A percentile compares a stretch with the other conserved stretches of the same genome.
These are phyloP conservation scores for Zychaea mexicana DNA, from an alignment of 371 early-diverging fungal genomes.

Conservation along the genomic window DNA sequence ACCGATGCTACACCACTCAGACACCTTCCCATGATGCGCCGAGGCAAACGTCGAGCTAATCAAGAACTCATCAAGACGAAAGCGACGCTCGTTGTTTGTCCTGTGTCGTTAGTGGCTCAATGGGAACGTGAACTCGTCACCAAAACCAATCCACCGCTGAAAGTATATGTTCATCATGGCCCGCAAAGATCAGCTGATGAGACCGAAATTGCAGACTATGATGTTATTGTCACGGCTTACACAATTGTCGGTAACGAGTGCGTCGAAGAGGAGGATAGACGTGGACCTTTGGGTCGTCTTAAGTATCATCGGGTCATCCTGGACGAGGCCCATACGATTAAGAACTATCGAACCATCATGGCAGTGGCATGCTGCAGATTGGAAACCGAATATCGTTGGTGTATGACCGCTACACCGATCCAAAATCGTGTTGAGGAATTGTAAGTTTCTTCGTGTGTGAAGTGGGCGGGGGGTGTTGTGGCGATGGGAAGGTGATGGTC, in stretches of 20 bases:
- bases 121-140: conserved; percentile 64
- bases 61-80: conserved; percentile 17
- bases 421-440: conserved; percentile 91
- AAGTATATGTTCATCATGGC: conserved; percentile 63
- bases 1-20: conserved; percentile 14
- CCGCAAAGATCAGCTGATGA: conserved; percentile 24
- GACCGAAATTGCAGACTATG: conserved; percentile 42
- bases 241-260: conserved; percentile 22
- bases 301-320: conserved; percentile 68
- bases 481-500: neutral
- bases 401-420: conserved; percentile 80
- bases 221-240: conserved; percentile 47
- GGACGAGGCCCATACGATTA: conserved; percentile 91
- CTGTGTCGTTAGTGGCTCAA: conserved; percentile 63
- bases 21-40: neutral
- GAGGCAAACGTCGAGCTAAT: conserved; percentile 1
- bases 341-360: conserved; percentile 67
- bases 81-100: conserved; percentile 64
- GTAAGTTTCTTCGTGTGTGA: conserved; percentile 32
- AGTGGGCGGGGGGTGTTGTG: neutral
- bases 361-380: conserved; percentile 63
- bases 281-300: conserved; percentile 21
- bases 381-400: conserved; percentile 73
- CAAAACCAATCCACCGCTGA: conserved; percentile 50
- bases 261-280: neutral